Percentiles rank a stretch among this genome's conserved stretches.
phyloP scores from a whole-genome alignment of 495 filamentous ascomycete species.

The Staphylotrichum tortipilum region DNA sequence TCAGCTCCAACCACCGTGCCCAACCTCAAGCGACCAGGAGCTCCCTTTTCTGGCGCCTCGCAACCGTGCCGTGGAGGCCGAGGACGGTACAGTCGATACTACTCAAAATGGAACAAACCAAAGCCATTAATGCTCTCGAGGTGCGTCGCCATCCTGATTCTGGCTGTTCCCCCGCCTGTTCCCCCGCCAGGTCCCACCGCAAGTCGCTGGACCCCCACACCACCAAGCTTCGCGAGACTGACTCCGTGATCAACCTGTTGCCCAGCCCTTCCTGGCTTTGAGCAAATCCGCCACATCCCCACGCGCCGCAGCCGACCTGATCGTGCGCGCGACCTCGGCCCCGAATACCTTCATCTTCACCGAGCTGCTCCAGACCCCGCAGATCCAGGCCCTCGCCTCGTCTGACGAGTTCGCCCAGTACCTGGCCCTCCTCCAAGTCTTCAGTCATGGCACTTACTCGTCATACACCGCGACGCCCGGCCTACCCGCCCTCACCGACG shows the following conservation, averaged over 20 bases:
- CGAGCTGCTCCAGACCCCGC: slow-evolving; percentile 76
- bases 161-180: no score
- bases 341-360: slow-evolving; percentile 90
- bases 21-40: background rate
- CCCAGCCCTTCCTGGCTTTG: slow-evolving; percentile 76
- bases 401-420: slow-evolving; percentile 40
- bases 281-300: slow-evolving; percentile 77
- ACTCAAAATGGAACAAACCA: slow-evolving; percentile 68
- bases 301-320: slow-evolving; percentile 74
- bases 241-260: background rate
- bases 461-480: slow-evolving; percentile 45
- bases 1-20: background rate
- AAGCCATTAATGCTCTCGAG: slow-evolving; percentile 74
- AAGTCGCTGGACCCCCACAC: background rate
- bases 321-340: slow-evolving; percentile 77
- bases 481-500: slow-evolving; percentile 63
- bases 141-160: slow-evolving; percentile 24
- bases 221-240: background rate
- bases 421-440: slow-evolving; percentile 76
- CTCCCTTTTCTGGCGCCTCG: background rate
- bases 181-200: background rate
- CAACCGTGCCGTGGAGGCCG: background rate
- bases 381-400: slow-evolving; percentile 63
- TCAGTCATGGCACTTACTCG: slow-evolving; percentile 83
- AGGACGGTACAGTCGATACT: background rate